phyloP scores from a whole-genome alignment of 1,139 yeast genomes.

The Chernovozyma aurita region DNA sequence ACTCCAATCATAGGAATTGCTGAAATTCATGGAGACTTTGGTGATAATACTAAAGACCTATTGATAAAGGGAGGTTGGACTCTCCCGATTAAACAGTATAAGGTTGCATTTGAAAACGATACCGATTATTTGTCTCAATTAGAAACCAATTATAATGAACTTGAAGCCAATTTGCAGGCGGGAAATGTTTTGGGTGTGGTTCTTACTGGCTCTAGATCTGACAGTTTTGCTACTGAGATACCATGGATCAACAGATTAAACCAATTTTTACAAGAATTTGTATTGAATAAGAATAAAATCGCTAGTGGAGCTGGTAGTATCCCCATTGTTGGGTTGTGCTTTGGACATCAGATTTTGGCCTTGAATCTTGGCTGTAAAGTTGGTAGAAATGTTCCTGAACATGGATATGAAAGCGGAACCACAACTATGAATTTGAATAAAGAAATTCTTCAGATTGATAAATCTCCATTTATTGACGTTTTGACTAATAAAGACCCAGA shows the following conservation, averaged over 20 bases:
- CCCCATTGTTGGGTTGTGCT: slow-evolving; percentile 69
- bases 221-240: slow-evolving; percentile 46
- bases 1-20: slow-evolving; percentile 29
- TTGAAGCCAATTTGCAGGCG: slow-evolving; percentile 21
- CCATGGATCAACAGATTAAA: slow-evolving; percentile 52
- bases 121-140: slow-evolving; percentile 20
- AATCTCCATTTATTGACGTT: slow-evolving; percentile 26
- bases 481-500: slow-evolving; percentile 16
- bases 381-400: slow-evolving; percentile 41
- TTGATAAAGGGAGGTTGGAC: slow-evolving; percentile 15
- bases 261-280: slow-evolving; percentile 32
- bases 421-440: slow-evolving; percentile 47
- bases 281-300: slow-evolving; percentile 15
- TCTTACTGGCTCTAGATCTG: slow-evolving; percentile 63
- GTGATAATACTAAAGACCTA: slow-evolving; percentile 39
- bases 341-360: slow-evolving; percentile 80
- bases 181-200: slow-evolving; percentile 32
- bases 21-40: slow-evolving; percentile 46
- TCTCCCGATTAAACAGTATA: slow-evolving; percentile 31
- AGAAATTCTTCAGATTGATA: slow-evolving; percentile 25
- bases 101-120: slow-evolving; percentile 34
- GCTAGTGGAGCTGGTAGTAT: slow-evolving; percentile 5
- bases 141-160: slow-evolving; percentile 13
- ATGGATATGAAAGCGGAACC: slow-evolving; percentile 75
- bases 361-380: slow-evolving; percentile 61